These are phyloP conservation scores for Phytophthora capsici DNA, from an alignment of 352 stramenopile genomes.

Conservation along the genomic window DNA sequence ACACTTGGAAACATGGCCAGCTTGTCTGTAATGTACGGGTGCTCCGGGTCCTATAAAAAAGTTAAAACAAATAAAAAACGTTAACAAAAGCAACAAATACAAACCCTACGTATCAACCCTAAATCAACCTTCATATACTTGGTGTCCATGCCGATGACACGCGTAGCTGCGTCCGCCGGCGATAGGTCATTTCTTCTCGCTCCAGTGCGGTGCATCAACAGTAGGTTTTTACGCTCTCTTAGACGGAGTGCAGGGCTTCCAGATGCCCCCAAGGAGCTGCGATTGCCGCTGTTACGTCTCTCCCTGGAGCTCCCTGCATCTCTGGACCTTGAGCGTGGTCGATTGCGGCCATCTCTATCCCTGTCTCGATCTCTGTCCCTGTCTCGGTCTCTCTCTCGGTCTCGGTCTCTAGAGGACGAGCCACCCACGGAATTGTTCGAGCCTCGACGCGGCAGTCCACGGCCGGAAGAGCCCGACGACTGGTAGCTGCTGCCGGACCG, in stretches of 20 bases:
- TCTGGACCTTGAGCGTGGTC: slow-evolving; percentile 48
- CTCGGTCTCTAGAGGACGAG: slow-evolving; percentile 38
- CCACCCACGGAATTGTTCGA: slow-evolving; percentile 45
- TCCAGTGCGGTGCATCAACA: slow-evolving; percentile 77
- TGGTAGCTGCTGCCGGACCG: slow-evolving; percentile 33
- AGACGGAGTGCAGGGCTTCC: slow-evolving; percentile 62
- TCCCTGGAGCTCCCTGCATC: slow-evolving; percentile 36
- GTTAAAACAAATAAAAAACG: not conserved
- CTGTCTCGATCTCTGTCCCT: slow-evolving; percentile 43
- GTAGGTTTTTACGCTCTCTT: slow-evolving; percentile 74
- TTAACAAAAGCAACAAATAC: slow-evolving; percentile 7
- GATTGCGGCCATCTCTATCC: slow-evolving; percentile 39
- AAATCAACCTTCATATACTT: slow-evolving; percentile 75
- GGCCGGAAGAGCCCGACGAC: slow-evolving; percentile 21
- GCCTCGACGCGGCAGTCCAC: slow-evolving; percentile 53
- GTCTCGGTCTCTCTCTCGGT: slow-evolving; percentile 41
- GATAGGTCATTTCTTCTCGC: slow-evolving; percentile 54
- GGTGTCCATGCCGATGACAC: slow-evolving; percentile 70
- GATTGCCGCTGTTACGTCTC: slow-evolving; percentile 31
- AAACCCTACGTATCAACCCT: slow-evolving; percentile 1
- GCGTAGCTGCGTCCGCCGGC: slow-evolving; percentile 52
- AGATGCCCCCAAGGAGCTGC: slow-evolving; percentile 51
- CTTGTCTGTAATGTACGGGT: slow-evolving; percentile 76
- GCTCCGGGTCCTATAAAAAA: slow-evolving; percentile 58
- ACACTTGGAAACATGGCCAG: slow-evolving; percentile 67